These are phyloP conservation scores for Colletotrichum lupini DNA, from an alignment of 2,329 filamentous ascomycete genomes.

Conservation along the genomic window DNA sequence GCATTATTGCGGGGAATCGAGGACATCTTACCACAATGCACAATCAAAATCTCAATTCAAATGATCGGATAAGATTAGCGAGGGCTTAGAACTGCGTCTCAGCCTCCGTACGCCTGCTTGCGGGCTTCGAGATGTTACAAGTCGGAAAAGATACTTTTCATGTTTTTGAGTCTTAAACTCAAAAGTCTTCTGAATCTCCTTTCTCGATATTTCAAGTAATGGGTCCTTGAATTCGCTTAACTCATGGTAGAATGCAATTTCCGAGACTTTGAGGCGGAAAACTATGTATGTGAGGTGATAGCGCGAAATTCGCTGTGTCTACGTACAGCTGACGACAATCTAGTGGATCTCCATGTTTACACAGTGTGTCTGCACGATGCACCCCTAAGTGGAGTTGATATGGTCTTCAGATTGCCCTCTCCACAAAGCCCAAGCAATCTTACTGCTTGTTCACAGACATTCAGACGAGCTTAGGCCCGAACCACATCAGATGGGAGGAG, in stretches of 20 bases:
- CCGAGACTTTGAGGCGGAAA: background rate
- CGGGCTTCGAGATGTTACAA: background rate
- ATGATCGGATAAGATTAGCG: background rate
- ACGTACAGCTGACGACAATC: too few relatives aligned
- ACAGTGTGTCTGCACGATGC: background rate
- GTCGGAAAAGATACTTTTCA: background rate
- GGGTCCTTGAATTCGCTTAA: background rate
- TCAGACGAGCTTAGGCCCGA: background rate
- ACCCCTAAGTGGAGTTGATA: background rate
- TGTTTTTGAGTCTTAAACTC: background rate
- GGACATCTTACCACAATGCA: background rate
- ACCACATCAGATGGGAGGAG: too few relatives aligned
- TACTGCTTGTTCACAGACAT: background rate
- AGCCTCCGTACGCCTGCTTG: background rate
- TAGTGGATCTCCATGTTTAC: background rate
- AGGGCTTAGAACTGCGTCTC: background rate
- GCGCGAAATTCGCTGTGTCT: too few relatives aligned
- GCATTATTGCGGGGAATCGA: background rate
- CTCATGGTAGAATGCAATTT: background rate
- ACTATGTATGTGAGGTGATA: background rate
- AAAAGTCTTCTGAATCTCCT: background rate
- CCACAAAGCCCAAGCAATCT: background rate
- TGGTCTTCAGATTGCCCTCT: background rate
- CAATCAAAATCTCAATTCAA: background rate
- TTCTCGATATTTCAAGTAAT: too few relatives aligned